Evolutionary conservation across 2,329 filamentous ascomycete genomes (phyloP).

Genomic region (Aspergillus floridensis): DNA sequence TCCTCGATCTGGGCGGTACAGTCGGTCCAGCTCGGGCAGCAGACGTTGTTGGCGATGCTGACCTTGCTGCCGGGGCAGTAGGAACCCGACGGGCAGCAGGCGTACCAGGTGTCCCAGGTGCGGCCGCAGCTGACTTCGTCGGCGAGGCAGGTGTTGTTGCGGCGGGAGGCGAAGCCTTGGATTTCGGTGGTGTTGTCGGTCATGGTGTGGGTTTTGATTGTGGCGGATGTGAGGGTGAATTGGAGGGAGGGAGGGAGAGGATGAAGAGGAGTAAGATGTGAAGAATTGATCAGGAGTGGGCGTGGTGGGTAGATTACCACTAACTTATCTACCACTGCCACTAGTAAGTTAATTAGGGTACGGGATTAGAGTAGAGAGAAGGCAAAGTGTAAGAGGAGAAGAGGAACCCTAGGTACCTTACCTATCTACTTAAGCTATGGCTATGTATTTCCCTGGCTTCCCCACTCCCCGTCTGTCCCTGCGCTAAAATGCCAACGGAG

Average conservation of each 20-base stretch:
- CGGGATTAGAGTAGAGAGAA: no score
- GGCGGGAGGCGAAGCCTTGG: constrained; percentile 1
- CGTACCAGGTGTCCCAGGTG: constrained; percentile 1
- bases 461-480: no score
- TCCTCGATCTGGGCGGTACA: constrained; percentile 1
- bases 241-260: no score
- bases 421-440: no score
- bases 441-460: no score
- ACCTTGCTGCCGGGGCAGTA: background rate
- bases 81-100: constrained; percentile 1
- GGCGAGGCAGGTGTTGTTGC: constrained; percentile 3
- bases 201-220: background rate
- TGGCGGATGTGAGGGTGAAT: background rate
- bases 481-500: no score
- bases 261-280: background rate
- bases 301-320: background rate
- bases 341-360: no score
- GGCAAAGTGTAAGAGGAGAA: no score
- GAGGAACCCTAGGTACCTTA: no score
- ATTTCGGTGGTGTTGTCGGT: background rate
- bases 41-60: constrained; percentile 1
- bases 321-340: no score
- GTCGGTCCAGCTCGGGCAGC: constrained; percentile 4
- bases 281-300: background rate
- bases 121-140: constrained; percentile 2